Percentiles rank a stretch among this genome's conserved stretches.
These are phyloP conservation scores for Suhomyces guaymorum DNA, from an alignment of 1,139 yeast genomes.

Conservation along the genomic window DNA sequence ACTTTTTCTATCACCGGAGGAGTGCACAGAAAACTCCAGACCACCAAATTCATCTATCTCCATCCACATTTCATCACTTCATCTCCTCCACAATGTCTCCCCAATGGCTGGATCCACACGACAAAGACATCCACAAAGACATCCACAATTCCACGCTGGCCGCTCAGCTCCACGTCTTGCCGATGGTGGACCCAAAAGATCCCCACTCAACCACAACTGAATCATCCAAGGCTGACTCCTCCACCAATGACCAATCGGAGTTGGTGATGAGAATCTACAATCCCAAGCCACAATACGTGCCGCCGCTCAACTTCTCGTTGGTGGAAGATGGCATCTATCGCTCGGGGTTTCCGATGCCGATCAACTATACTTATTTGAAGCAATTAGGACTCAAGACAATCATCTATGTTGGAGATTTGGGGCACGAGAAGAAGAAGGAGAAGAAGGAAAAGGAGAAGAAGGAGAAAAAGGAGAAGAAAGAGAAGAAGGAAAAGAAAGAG, in stretches of 20 bases:
- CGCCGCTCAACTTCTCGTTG: slow-evolving; percentile 87
- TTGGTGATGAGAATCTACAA: slow-evolving; percentile 12
- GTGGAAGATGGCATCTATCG: slow-evolving; percentile 87
- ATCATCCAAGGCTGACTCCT: too few relatives aligned
- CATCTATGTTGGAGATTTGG: slow-evolving; percentile 76
- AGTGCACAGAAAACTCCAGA: too few relatives aligned
- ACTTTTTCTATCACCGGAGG: too few relatives aligned
- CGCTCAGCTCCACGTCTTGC: slow-evolving; percentile 11
- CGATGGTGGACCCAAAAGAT: slow-evolving; percentile 10
- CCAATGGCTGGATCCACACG: slow-evolving; percentile 6
- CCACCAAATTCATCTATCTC: too few relatives aligned
- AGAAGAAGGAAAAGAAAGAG: slow-evolving; percentile 12
- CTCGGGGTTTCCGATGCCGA: slow-evolving; percentile 90
- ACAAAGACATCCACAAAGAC: slow-evolving; percentile 12
- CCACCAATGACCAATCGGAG: slow-evolving; percentile 1
- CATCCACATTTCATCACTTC: neutral
- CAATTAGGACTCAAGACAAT: slow-evolving; percentile 74
- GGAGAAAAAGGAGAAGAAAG: slow-evolving; percentile 4
- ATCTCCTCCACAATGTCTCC: neutral
- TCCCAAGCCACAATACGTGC: slow-evolving; percentile 50
- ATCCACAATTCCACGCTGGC: slow-evolving; percentile 11
- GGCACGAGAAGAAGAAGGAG: slow-evolving; percentile 29
- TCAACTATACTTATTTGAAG: slow-evolving; percentile 75
- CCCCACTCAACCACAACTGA: too few relatives aligned
- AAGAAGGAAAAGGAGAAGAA: slow-evolving; percentile 41